Conservation (phyloP, 768 basidiomycete species). For the Amanita inopinata region DNA sequence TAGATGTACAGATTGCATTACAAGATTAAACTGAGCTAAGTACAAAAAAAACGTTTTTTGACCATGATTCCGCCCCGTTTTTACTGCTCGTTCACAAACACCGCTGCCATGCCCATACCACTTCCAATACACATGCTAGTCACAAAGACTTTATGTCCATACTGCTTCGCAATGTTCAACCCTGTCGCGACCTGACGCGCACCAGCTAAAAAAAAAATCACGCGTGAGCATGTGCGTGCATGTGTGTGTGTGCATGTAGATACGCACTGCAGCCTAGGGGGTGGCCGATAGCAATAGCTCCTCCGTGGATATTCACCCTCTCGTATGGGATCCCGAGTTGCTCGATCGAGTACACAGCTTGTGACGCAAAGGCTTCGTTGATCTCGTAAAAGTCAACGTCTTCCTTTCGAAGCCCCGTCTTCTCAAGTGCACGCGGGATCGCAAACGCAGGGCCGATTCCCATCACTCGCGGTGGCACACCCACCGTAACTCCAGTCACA, state of each 20-base stretch:
- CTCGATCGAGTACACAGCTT: constrained; percentile 67
- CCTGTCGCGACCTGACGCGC: constrained; percentile 85
- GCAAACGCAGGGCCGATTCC: constrained; percentile 88
- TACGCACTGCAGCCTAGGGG: constrained; percentile 76
- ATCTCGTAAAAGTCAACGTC: constrained; percentile 91
- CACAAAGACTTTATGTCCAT: constrained; percentile 66
- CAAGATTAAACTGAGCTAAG: no score
- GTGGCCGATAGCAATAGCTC: constrained; percentile 85
- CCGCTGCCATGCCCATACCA: constrained; percentile 86
- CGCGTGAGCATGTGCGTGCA: constrained; percentile 6
- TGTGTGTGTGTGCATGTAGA: constrained; percentile 7
- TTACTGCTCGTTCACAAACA: constrained; percentile 78
- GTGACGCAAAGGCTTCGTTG: constrained; percentile 85
- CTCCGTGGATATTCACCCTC: constrained; percentile 83
- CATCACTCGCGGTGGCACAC: constrained; percentile 85
- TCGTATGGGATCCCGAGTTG: constrained; percentile 59
- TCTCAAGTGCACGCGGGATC: constrained; percentile 64
- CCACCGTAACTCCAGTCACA: constrained; percentile 56
- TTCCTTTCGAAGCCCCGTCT: constrained; percentile 49
- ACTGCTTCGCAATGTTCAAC: constrained; percentile 71
- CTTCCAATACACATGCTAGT: constrained; percentile 89
- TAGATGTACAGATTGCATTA: not conserved
- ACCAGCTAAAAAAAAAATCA: constrained; percentile 40
- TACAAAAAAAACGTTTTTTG: no score
- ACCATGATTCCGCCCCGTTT: not conserved